Evolutionary conservation across 306 rosid genomes (phyloP).

Genomic region (Notholithocarpus densiflorus): DNA sequence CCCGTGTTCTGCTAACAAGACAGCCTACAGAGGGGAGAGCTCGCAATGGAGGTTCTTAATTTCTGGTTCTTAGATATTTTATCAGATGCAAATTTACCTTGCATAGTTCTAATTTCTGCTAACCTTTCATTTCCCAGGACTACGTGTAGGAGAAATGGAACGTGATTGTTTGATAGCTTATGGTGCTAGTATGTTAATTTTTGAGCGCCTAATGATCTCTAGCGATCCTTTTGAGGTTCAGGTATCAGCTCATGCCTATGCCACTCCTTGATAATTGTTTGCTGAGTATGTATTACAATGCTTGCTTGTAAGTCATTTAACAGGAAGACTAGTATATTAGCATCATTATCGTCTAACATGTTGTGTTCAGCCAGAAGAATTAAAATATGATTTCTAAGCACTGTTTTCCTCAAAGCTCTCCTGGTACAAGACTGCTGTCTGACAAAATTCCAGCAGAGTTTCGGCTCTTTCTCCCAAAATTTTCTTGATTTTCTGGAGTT

Average conservation of each 20-base stretch:
- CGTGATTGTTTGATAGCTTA: constrained; percentile 93
- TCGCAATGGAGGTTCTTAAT: constrained; percentile 75
- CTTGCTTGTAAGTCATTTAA: background rate
- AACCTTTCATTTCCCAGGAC: constrained; percentile 45
- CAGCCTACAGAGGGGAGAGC: constrained; percentile 97
- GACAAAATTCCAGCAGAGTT: no score
- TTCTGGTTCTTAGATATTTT: constrained; percentile 8
- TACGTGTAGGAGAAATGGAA: constrained; percentile 98
- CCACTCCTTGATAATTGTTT: background rate
- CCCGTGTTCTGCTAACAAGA: constrained; percentile 67
- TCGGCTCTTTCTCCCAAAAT: no score
- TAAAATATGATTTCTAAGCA: no score
- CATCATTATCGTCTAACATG: no score
- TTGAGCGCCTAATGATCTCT: constrained; percentile 82
- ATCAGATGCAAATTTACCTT: background rate
- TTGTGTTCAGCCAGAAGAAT: no score
- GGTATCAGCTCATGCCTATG: constrained; percentile 36
- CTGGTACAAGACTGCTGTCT: no score
- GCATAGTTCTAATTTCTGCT: background rate
- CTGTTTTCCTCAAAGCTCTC: no score
- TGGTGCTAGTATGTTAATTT: constrained; percentile 92
- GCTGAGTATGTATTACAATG: background rate
- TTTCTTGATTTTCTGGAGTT: no score
- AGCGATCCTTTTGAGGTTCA: constrained; percentile 94
- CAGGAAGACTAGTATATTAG: no score